Percentiles rank a stretch among this genome's conserved stretches.
Evolutionary conservation across 2,329 filamentous ascomycete genomes (phyloP).

Genomic region (Dothideomycetidae sp.): DNA sequence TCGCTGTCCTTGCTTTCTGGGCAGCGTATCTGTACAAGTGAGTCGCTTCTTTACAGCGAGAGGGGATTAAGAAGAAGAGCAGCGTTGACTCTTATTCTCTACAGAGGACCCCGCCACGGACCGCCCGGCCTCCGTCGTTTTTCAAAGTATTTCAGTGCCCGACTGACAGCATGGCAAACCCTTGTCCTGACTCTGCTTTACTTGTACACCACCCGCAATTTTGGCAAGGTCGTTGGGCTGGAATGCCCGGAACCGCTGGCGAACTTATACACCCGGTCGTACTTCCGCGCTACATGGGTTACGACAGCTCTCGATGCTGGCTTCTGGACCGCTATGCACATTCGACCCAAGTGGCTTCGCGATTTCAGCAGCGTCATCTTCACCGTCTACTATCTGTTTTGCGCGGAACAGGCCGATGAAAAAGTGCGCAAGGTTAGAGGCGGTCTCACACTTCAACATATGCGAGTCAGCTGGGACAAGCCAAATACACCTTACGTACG

Average conservation of each 20-base stretch:
- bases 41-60: too few species aligned
- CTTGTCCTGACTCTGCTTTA: slow-evolving; percentile 78
- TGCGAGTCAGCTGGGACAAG: slow-evolving; percentile 93
- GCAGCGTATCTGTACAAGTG: slow-evolving; percentile 60
- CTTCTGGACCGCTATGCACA: slow-evolving; percentile 97
- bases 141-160: slow-evolving; percentile 54
- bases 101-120: slow-evolving; percentile 71
- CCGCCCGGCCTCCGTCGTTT: slow-evolving; percentile 60
- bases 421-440: slow-evolving; percentile 85
- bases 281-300: slow-evolving; percentile 94
- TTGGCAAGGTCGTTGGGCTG: slow-evolving; percentile 79
- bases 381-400: slow-evolving; percentile 78
- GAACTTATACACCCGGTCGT: slow-evolving; percentile 82
- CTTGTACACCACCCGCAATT: slow-evolving; percentile 83
- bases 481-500: slow-evolving; percentile 73
- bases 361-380: slow-evolving; percentile 76
- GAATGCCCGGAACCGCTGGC: slow-evolving; percentile 87
- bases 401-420: slow-evolving; percentile 87
- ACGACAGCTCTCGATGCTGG: slow-evolving; percentile 88
- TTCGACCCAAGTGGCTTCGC: slow-evolving; percentile 63
- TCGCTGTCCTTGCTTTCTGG: slow-evolving; percentile 87
- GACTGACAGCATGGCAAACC: slow-evolving; percentile 78
- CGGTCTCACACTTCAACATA: slow-evolving; percentile 75
- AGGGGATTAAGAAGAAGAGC: neutral
- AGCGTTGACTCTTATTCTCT: slow-evolving; percentile 13